A percentile compares a stretch with the other conserved stretches of the same genome.
phyloP scores from a whole-genome alignment of 1,139 yeast genomes.

The Scheffersomyces insectosa region DNA sequence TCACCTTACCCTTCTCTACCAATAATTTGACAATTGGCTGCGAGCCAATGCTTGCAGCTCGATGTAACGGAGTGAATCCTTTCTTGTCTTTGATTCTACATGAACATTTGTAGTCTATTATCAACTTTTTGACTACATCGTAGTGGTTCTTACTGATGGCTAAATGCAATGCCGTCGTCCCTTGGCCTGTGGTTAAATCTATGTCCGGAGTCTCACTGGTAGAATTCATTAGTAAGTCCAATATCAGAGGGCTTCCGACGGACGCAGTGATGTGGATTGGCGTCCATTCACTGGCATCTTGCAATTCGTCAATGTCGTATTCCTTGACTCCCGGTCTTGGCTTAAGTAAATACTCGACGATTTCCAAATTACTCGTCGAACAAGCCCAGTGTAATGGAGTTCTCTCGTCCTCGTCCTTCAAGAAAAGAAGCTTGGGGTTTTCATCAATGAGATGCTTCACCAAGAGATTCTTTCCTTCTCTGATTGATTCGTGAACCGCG shows the following conservation, averaged over 20 bases:
- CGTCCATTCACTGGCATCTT: constrained; percentile 85
- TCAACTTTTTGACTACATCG: constrained; percentile 51
- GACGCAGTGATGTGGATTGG: constrained; percentile 83
- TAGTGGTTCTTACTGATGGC: constrained; percentile 71
- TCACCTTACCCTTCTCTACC: constrained; percentile 56
- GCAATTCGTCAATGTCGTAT: constrained; percentile 64
- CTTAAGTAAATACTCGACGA: constrained; percentile 52
- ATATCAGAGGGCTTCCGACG: constrained; percentile 60
- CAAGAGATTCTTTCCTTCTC: constrained; percentile 51
- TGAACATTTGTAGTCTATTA: constrained; percentile 56
- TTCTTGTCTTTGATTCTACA: constrained; percentile 66
- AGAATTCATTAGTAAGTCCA: constrained; percentile 36
- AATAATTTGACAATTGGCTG: constrained; percentile 51
- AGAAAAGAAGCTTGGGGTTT: constrained; percentile 46
- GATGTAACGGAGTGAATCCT: constrained; percentile 68
- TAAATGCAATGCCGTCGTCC: constrained; percentile 74
- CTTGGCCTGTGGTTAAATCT: constrained; percentile 47
- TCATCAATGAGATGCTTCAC: constrained; percentile 50
- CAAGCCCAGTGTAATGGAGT: constrained; percentile 92
- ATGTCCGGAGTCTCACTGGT: constrained; percentile 34
- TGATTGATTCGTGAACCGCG: constrained; percentile 59
- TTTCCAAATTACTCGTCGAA: constrained; percentile 56
- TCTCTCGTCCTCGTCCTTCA: constrained; percentile 71
- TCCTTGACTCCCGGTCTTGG: constrained; percentile 18
- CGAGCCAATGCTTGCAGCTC: constrained; percentile 84